Evolutionary conservation across 2,329 filamentous ascomycete species (phyloP), one percentile per base, ranked within the genome.

Genomic region (Fusarium sp.): DNA sequence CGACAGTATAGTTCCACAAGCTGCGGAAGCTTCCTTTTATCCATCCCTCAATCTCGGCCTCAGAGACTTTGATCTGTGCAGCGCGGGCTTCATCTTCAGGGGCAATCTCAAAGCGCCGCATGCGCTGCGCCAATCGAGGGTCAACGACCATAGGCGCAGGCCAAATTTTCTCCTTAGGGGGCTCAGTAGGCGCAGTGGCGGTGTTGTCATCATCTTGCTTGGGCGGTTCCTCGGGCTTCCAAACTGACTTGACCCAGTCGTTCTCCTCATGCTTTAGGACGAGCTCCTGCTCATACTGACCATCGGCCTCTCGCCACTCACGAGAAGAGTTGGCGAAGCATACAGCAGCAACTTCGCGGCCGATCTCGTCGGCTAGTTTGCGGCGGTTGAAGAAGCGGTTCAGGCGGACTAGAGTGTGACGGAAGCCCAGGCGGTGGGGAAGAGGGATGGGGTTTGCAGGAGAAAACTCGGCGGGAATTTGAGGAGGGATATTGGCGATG

Each of bases 341-440:
- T 41, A 93, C 91, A 41, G 94, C 93, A 2, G 96, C 96, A 24
- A 97, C 94, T 73, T 98, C 91, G 47, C 94, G 92, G 58, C 96
- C 96, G 69, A 98, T 91, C 51, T 92, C 88, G 80, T 99, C 96
- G 72, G 96, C 96, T n/a, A 98, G 87, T 72, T 90, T 85, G 61
- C 96, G 92, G 70, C 92, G 92, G 81, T 92, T 97, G 69, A 99
- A 87, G 87, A 95, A 99, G 74, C 96, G 93, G 79, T 93, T 93
- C 69, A 98, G 87, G 69, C 96, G 92, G 74, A 91, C 93, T 2
- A 95, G 93, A 6, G 96, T 98, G 84, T 96, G 96, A 72, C 93
- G 85, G 86, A 99, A 97, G 69, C 96, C 96, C 36, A 99, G 92
- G 66, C 98, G 89, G 81, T 98, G 96, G 2, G 96, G 96, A 82